phyloP scores from a whole-genome alignment of 495 filamentous ascomycete genomes.

The Aspergillus saccharolyticus region DNA sequence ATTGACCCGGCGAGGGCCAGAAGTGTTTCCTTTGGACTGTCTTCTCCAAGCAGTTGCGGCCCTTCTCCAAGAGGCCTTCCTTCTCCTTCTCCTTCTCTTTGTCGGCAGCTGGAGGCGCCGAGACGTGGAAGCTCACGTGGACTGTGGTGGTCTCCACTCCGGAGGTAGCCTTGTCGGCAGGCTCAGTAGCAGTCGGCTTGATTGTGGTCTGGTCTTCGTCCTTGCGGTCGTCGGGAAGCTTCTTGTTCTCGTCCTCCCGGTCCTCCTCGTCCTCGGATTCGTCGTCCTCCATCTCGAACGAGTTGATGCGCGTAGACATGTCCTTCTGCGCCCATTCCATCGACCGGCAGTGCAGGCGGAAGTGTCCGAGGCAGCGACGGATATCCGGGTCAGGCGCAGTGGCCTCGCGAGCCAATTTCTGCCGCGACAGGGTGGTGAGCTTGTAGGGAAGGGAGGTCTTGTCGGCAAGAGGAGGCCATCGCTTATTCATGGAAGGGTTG shows the following conservation, averaged over 20 bases:
- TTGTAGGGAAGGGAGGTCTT: constrained; percentile 38
- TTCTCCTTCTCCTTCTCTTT: constrained; percentile 10
- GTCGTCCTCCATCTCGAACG: constrained; percentile 38
- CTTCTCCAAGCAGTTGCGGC: constrained; percentile 22
- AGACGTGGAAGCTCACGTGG: constrained; percentile 15
- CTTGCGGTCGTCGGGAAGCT: constrained; percentile 3
- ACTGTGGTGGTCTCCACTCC: constrained; percentile 1
- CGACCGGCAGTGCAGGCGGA: constrained; percentile 36
- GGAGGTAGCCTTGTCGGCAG: neutral
- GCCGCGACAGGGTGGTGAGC: constrained; percentile 38
- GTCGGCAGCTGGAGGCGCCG: neutral
- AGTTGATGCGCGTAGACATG: constrained; percentile 40
- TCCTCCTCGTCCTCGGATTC: constrained; percentile 33
- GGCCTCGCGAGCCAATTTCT: constrained; percentile 40
- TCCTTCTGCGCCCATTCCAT: constrained; percentile 41
- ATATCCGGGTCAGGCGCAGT: constrained; percentile 39
- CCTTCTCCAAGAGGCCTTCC: constrained; percentile 19
- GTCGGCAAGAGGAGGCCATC: constrained; percentile 41
- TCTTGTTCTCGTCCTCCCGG: constrained; percentile 1
- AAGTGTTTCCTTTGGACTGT: constrained; percentile 16
- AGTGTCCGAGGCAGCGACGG: constrained; percentile 40
- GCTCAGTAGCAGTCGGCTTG: neutral
- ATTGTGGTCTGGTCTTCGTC: constrained; percentile 3
- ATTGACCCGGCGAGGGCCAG: constrained; percentile 21
- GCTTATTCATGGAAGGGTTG: constrained; percentile 31